Evolutionary conservation across 2,329 filamentous ascomycete genomes (phyloP), one percentile per base, ranked within the genome.

Genomic region (Exophiala alcalophila): DNA sequence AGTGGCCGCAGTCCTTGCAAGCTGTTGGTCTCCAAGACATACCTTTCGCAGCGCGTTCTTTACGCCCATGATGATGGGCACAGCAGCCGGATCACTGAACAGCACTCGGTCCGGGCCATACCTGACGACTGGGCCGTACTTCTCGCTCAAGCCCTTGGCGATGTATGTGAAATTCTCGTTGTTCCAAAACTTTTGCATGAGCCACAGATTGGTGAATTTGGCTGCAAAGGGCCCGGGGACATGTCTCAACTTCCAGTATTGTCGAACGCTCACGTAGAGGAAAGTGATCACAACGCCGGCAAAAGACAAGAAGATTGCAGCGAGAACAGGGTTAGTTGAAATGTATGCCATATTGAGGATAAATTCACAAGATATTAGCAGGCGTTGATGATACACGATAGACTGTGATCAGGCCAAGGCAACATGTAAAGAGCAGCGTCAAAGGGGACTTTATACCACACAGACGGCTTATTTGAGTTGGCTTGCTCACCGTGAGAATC

Each of bases 191-290:
- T 44, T 40, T 12, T 19, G 12, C 15, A 87, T 77, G 12, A 86
- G 73, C 84, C 85, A 91, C 72, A 79, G 80, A 58, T 90, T 78
- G n/a, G 82, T 85, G 38, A 77, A 70, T 3, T 67, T 81, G 15
- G 86, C 86, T 25, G 86, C 56, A 44, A 81, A 70, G 0, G 82
- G 85, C 0, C 86, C 86, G 0, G 86, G 86, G 33, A 49, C 28
- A n/a, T 46, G 41, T 14, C 40, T 33, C 9, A 48, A 25, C 11
- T 30, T 19, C 28, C 38, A 35, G 16, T 26, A 42, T 11, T 28
- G 26, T 7, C 20, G 14, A 10, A 44, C 20, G 6, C 21, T 19
- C n/a, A 38, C 10, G 20, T 33, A 7, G 26, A 44, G 20, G 19
- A 27, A 23, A 3, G 12, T n/a, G 11, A 30, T 7, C 9, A 16